Evolutionary conservation across 2,329 filamentous ascomycete species (phyloP).

Genomic region (Xylaria sp.): DNA sequence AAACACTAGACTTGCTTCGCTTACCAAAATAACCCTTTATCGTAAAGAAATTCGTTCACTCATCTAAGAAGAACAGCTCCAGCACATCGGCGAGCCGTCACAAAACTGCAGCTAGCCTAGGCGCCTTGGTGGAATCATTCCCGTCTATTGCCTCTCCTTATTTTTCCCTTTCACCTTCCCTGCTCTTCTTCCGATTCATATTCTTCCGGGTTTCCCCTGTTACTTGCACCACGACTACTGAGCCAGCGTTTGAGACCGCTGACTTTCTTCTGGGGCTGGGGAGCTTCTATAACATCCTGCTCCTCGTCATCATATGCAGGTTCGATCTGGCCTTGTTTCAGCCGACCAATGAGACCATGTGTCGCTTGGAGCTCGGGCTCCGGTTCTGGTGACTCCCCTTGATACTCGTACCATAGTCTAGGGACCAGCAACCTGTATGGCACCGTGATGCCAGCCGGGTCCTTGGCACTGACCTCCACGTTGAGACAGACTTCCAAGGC

Average conservation of each 20-base stretch:
- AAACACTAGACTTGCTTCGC: not conserved
- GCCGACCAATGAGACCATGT: not conserved
- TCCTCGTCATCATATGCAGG: not conserved
- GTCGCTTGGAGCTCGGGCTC: not conserved
- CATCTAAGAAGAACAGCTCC: not conserved
- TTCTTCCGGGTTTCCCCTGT: not conserved
- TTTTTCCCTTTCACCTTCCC: not conserved
- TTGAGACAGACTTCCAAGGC: conserved; percentile 88
- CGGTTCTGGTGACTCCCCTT: conserved; percentile 42
- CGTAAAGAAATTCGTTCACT: conserved; percentile 7
- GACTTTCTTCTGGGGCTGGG: conserved; percentile 8
- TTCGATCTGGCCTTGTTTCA: not conserved
- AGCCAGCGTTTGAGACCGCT: conserved; percentile 17
- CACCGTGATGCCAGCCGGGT: conserved; percentile 85
- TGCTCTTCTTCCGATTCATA: not conserved
- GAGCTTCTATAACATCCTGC: too few species aligned
- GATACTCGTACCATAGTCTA: conserved; percentile 67
- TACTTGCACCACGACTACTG: conserved; percentile 9
- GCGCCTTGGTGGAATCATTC: not conserved
- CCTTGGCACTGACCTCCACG: conserved; percentile 82
- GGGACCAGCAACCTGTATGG: conserved; percentile 89
- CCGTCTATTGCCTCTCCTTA: not conserved
- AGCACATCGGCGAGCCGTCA: not conserved
- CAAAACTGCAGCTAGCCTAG: not conserved
- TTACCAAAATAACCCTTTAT: not conserved